These are phyloP conservation scores for Dichotomocladium elegans DNA, from an alignment of 371 early-diverging fungal genomes.

Conservation along the genomic window DNA sequence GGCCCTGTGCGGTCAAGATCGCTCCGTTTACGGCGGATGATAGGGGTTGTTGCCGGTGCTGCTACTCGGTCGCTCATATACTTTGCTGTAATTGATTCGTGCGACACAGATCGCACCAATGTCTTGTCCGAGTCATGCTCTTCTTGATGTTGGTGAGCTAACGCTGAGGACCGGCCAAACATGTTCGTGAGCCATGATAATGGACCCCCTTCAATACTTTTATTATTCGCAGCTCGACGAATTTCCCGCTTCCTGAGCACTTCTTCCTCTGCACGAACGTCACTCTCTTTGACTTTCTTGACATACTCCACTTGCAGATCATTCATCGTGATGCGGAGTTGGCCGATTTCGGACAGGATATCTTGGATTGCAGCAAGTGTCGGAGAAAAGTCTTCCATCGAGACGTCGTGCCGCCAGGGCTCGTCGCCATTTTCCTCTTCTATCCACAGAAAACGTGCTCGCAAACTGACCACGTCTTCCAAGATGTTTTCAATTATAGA, in stretches of 20 bases:
- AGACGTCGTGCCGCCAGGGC: constrained; percentile 17
- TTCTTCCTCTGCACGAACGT: constrained; percentile 48
- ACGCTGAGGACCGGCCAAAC: constrained; percentile 4
- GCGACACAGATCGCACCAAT: background rate
- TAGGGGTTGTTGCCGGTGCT: background rate
- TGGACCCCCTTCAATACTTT: background rate
- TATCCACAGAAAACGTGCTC: constrained; percentile 51
- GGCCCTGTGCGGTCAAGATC: constrained; percentile 8
- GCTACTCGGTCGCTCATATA: background rate
- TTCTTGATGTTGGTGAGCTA: background rate
- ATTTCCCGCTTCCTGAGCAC: constrained; percentile 28
- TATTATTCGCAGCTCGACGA: background rate
- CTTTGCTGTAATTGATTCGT: constrained; percentile 1
- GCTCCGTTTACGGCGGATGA: constrained; percentile 3
- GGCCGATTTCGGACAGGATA: constrained; percentile 61
- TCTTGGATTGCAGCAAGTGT: constrained; percentile 56
- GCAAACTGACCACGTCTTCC: constrained; percentile 54
- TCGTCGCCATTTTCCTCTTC: constrained; percentile 21
- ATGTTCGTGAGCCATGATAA: constrained; percentile 29
- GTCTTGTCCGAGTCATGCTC: background rate
- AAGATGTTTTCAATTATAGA: constrained; percentile 68
- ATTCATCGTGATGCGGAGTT: constrained; percentile 62
- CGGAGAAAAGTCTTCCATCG: constrained; percentile 51
- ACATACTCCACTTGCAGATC: constrained; percentile 68
- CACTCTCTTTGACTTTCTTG: constrained; percentile 59